Evolutionary conservation across 2,329 filamentous ascomycete genomes (phyloP), one percentile per base, ranked within the genome.

Genomic region (Malbranchea zuffiana): DNA sequence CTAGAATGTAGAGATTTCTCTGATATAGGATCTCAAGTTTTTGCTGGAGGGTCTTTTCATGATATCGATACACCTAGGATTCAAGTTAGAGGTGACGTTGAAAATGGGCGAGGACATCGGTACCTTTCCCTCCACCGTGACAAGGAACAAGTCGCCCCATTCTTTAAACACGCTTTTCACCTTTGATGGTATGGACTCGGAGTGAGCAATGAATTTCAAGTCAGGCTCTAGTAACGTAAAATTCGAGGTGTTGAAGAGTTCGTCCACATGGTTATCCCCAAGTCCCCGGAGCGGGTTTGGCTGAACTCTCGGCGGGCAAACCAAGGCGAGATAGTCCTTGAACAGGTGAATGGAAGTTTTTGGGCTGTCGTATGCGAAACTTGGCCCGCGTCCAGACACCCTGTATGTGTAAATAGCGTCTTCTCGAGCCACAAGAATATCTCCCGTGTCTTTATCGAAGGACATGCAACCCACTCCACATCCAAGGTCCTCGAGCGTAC

Each of bases 381-480:
- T 88, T 1, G 85, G 80, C 0, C 86, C 86, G 41, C 87, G 75
- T 0, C 88, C 88, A 41, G 90, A 82, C 1, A 81, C 64, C 0
- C 80, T 82, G 60, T 96, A 98, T 41, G 84, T 87, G 61, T 96
- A 96, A 37, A 98, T 81, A 5, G 88, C 90, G 70, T 98, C 92
- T 48, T 95, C 85, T 43, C 90, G 71, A 1, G 81, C 90, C n/a
- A 98, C 80, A 3, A 98, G 74, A 13, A 98, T 78, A 46, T 95
- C 84, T 4, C 82, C 84, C 0, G 78, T 82, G 44, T 74, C 71
- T 43, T 73, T 75, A 56, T 95, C 85, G 8, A 88, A 70, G 0
- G 85, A 82, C 84, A 98, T 94, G 59, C 92, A 98, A 1, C 86
- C 87, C n/a, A 93, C 76, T 7, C 75, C 87, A 53, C 88, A 96